These are phyloP conservation scores for Podila minutissima DNA, from an alignment of 192 early-diverging fungal genomes.

Conservation along the genomic window DNA sequence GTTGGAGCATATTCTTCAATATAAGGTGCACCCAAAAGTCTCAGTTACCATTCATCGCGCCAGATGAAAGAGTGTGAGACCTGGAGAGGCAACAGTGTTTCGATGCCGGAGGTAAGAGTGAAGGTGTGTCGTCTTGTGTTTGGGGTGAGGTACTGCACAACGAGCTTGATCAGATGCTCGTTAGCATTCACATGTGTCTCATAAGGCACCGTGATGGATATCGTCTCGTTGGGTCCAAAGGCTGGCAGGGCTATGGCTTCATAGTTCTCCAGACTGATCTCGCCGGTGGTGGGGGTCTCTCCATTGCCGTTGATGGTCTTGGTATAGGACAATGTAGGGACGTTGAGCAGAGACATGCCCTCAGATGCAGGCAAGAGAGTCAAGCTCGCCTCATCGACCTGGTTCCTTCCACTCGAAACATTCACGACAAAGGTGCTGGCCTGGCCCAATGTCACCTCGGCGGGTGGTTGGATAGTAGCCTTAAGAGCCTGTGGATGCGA, in stretches of 20 bases:
- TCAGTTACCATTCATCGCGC: conserved; percentile 63
- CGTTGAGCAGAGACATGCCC: conserved; percentile 22
- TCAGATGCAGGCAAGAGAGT: conserved; percentile 30
- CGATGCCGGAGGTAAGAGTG: conserved; percentile 58
- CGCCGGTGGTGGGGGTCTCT: conserved; percentile 4
- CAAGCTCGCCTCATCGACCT: conserved; percentile 37
- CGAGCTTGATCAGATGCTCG: conserved; percentile 28
- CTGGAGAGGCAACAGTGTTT: conserved; percentile 59
- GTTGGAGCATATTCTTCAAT: too few species aligned
- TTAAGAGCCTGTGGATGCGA: conserved; percentile 51
- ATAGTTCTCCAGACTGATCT: conserved; percentile 18
- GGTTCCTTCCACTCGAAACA: conserved; percentile 43
- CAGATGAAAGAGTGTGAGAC: conserved; percentile 65
- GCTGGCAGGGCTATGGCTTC: conserved; percentile 25
- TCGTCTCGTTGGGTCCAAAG: conserved; percentile 41
- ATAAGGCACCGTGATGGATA: conserved; percentile 32
- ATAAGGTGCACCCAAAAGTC: not conserved
- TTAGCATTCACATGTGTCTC: conserved; percentile 12
- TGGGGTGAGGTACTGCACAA: conserved; percentile 35
- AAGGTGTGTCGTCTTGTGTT: conserved; percentile 49
- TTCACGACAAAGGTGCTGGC: conserved; percentile 49
- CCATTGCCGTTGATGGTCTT: conserved; percentile 3
- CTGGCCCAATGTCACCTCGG: conserved; percentile 42
- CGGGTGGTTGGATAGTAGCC: conserved; percentile 43
- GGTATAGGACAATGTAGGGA: conserved; percentile 22